A percentile compares a stretch with the other conserved stretches of the same genome.
These are phyloP conservation scores for Metschnikowia lunata DNA, from an alignment of 805 yeast genomes.

Conservation along the genomic window DNA sequence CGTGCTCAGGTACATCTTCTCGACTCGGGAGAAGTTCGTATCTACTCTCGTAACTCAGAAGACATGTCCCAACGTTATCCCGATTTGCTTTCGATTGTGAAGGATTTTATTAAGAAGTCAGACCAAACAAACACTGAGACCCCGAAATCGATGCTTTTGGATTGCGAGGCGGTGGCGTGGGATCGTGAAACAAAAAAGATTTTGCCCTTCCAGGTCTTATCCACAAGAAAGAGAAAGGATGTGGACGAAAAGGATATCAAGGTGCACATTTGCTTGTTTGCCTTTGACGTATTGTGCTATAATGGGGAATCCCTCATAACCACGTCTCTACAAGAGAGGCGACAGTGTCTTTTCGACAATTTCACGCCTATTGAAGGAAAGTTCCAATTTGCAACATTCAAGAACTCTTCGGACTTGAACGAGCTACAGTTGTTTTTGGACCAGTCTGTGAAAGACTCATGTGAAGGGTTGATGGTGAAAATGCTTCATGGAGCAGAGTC, in stretches of 20 bases:
- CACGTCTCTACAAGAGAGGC: constrained; percentile 63
- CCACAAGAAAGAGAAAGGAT: constrained; percentile 91
- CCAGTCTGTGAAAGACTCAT: constrained; percentile 80
- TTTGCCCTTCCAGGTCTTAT: constrained; percentile 86
- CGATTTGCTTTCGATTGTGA: constrained; percentile 69
- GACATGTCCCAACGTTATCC: constrained; percentile 97
- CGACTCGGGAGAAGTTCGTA: constrained; percentile 58
- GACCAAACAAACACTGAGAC: constrained; percentile 10
- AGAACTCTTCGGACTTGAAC: constrained; percentile 63
- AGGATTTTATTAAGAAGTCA: constrained; percentile 46
- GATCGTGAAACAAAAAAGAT: constrained; percentile 73
- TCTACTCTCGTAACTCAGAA: constrained; percentile 92
- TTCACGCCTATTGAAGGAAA: constrained; percentile 67
- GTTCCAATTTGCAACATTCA: constrained; percentile 72
- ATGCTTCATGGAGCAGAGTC: constrained; percentile 77
- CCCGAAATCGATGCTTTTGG: constrained; percentile 66
- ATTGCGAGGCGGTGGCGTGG: constrained; percentile 98
- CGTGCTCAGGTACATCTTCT: constrained; percentile 89
- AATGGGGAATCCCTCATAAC: constrained; percentile 71
- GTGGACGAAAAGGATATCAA: constrained; percentile 84
- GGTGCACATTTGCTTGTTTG: constrained; percentile 88
- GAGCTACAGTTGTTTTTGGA: constrained; percentile 84
- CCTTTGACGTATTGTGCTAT: constrained; percentile 76
- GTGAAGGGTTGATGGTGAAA: constrained; percentile 97
- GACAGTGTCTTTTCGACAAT: constrained; percentile 53